Evolutionary conservation across 2,329 filamentous ascomycete species (phyloP), one percentile per base, ranked within the genome.

Genomic region (Taxawa tesnikishii): DNA sequence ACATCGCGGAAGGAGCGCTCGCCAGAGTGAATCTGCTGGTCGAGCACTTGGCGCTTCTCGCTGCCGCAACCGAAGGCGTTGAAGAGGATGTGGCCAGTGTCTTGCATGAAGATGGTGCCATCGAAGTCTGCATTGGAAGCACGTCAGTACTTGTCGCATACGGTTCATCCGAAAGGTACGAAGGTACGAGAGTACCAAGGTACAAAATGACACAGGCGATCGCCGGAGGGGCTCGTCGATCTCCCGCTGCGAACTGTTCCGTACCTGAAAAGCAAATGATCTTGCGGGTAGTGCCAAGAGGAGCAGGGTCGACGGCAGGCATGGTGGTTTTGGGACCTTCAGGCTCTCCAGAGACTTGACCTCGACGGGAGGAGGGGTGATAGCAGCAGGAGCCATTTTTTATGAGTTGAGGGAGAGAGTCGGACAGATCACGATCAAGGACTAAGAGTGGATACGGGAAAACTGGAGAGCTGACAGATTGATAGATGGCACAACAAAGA

Each of bases 11-110:
- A 80, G 1, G 72, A 74, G 10, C 75, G 67, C 49, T 76, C 70
- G 48, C 76, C 76, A 4, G 56, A 63, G 45, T 75, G 71, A 53
- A 80, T 76, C 44, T 80, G 72, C 37, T 68, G 58, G 37, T 79
- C 75, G 31, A 79, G 67, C 25, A 65, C 44, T 35, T 68, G 55
- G 30, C 74, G 67, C 36, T 62, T 60, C 39, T 67, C 60, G 14
- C 61, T 56, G 16, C 75, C 75, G 52, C 74, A 79, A 31, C 76
- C 75, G 42, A 75, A 67, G 43, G 63, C 63, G 49, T 79, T 74
- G 53, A 79, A 77, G 30, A 81, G 68, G 41, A 79, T 67, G 49
- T 80, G 75, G 27, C 77, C 77, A 2, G 72, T 79, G 43, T 78
- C 73, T 62, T 48, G 37, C 45, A 46, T 75, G 60, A 78, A 79